These are phyloP conservation scores for Penstemon newberryi DNA, from an alignment of 257 asterid species.

Conservation along the genomic window DNA sequence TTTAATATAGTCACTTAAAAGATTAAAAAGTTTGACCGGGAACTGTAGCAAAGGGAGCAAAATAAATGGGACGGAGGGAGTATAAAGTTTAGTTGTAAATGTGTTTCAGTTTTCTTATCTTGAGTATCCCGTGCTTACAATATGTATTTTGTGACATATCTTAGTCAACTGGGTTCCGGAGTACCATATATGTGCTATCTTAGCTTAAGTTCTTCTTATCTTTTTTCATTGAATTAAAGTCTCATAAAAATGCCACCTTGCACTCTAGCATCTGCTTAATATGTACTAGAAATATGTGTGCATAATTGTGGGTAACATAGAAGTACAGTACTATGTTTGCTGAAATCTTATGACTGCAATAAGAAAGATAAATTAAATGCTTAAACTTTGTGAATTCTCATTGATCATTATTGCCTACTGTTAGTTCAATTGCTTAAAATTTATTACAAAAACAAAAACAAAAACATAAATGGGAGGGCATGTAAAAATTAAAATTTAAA, in stretches of 20 bases:
- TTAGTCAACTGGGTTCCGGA: slow-evolving; percentile 1
- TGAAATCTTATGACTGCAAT: not conserved
- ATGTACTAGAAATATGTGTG: slow-evolving; percentile 13
- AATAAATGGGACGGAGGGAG: too few relatives aligned
- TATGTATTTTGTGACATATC: slow-evolving; percentile 18
- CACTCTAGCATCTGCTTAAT: not conserved
- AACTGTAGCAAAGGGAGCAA: too few relatives aligned
- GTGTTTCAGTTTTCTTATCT: slow-evolving; percentile 3
- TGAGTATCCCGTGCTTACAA: not conserved
- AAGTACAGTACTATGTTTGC: not conserved
- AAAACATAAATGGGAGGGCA: too few relatives aligned
- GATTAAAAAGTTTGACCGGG: too few relatives aligned
- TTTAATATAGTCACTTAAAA: too few relatives aligned
- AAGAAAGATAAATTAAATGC: too few relatives aligned
- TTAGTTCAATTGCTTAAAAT: not conserved
- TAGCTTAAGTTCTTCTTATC: too few relatives aligned
- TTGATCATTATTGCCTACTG: slow-evolving; percentile 6
- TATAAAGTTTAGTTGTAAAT: slow-evolving; percentile 7
- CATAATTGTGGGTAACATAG: not conserved
- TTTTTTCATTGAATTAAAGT: not conserved
- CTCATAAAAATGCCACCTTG: slow-evolving; percentile 5
- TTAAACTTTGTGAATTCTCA: too few relatives aligned
- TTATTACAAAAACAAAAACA: too few relatives aligned
- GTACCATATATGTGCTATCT: not conserved
- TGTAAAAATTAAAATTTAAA: too few relatives aligned